Evolutionary conservation across 352 stramenopile genomes (phyloP), one percentile per base, ranked within the genome.

Genomic region (Phytophthora podocarpi): DNA sequence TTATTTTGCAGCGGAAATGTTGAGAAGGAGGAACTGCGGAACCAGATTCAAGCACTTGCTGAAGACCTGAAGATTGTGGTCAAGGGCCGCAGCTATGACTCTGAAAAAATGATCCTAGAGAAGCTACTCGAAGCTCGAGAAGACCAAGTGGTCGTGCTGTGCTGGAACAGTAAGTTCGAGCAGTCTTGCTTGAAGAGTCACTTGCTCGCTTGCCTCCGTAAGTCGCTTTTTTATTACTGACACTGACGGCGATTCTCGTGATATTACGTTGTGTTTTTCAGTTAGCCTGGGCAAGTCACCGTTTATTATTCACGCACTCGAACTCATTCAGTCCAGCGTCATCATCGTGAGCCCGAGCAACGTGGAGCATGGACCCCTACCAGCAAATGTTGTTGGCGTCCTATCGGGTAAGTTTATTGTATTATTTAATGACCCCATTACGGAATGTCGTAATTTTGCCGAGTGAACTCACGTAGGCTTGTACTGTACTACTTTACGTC

Each of bases 71-170:
- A 62, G 12, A 55, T 73, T 42, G 48, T 46, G 16, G 36, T 70
- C 15, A 62, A 58, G 32, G 20, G 21, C 13, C 26, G 36, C 16
- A 34, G 48, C 7, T 70, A 62, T 31, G 26, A 59, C 18, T 63
- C 53, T 0, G 65, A 70, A 50, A 56, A 57, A 12, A 51, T 32
- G 6, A 46, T 73, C 26, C 27, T 67, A 16, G 16, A 74, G 13
- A 54, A 43, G 11, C 24, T 74, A 23, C 54, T 74, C 4, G 48
- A 56, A 27, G 35, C 47, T 23, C 47, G 51, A 16, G 21, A 41
- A 42, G 45, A 71, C 9, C 59, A 67, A 47, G 34, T 68, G 21
- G 58, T 87, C 28, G 61, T 87, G 6, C 27, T 87, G 28, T 56
- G 55, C 21, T 74, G 66, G 61, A 67, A 78, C 36, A 74, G 66